A percentile compares a stretch with the other conserved stretches of the same genome.
Conservation (phyloP, 257 asterid genomes). For the Solanum arcanum region DNA sequence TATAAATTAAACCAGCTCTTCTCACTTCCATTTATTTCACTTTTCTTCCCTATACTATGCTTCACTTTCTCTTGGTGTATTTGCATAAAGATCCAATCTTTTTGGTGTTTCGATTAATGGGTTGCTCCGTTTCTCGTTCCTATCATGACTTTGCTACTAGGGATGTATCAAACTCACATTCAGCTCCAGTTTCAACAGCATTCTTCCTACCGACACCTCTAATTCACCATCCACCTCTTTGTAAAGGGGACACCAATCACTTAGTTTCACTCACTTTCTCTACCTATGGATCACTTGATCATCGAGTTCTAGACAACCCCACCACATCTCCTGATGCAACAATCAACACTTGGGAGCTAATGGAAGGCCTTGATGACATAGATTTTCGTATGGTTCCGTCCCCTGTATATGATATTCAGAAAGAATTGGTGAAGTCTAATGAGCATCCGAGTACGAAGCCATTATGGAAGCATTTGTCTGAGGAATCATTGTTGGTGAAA, state of each 20-base stretch:
- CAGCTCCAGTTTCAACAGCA: constrained; percentile 21
- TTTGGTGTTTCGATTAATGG: constrained; percentile 1
- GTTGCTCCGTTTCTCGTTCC: constrained; percentile 22
- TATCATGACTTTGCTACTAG: background rate
- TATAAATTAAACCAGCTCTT: background rate
- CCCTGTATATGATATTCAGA: background rate
- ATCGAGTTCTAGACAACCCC: constrained; percentile 7
- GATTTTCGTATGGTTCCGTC: constrained; percentile 34
- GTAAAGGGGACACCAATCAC: constrained; percentile 54
- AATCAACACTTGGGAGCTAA: constrained; percentile 94
- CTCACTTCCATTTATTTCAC: background rate
- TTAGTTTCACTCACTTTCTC: constrained; percentile 75
- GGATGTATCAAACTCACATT: background rate
- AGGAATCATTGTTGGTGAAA: constrained; percentile 27
- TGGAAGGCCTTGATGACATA: constrained; percentile 82
- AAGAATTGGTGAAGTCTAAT: constrained; percentile 7
- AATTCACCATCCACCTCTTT: constrained; percentile 27
- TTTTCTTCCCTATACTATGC: background rate
- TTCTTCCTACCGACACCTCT: constrained; percentile 13
- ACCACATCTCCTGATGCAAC: constrained; percentile 60
- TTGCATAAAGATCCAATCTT: background rate
- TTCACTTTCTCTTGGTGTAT: background rate
- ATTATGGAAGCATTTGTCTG: constrained; percentile 42
- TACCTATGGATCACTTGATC: constrained; percentile 68
- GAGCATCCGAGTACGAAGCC: constrained; percentile 23